Evolutionary conservation across 164 flowering plant species (phyloP), one percentile per base, ranked within the genome.

Genomic region (Chimonanthus salicifolius): DNA sequence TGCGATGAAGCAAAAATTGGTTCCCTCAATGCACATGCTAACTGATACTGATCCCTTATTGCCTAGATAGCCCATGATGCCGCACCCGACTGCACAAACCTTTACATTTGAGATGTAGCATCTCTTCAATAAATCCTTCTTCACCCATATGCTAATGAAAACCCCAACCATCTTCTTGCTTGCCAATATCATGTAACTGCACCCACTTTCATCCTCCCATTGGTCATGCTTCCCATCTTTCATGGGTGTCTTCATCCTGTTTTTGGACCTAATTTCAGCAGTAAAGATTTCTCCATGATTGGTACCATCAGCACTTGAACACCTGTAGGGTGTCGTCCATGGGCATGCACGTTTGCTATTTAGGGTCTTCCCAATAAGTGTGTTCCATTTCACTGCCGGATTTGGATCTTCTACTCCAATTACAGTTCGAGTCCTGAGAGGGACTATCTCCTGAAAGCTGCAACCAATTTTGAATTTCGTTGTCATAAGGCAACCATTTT

Each of bases 101-200:
- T 81, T 86, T 60, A 88, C 89, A 62, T 82, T 80, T 20, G 91
- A 86, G 67, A 89, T 60, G 13, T 78, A 58, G 49, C 85, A 83
- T 62, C 77, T 88, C 51, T 72, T 76, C 13, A 85, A 70, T 85
- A 90, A 66, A 33, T 84, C 88, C 72, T 62, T 81, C 63, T 78
- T 90, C 79, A 90, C 85, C 93, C 92, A 92, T 6, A 90, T 88
- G 62, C 91, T 92, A 11, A 90, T 69, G 70, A 88, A 88, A 16
- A 89, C 85, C 2, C 97, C 97, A 47, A 91, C 94, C 97, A 89
- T 87, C 81, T 91, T 88, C 82, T 87, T 87, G 88, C 93, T 90
- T 6, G 92, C 90, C 79, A 88, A 72, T 48, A 88, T 67, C 81
- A 76, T 80, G 83, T 88, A 92, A 71, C 70, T 58, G 51, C 50